Conservation (phyloP, 306 rosid genomes). For the Argentina anserina region DNA sequence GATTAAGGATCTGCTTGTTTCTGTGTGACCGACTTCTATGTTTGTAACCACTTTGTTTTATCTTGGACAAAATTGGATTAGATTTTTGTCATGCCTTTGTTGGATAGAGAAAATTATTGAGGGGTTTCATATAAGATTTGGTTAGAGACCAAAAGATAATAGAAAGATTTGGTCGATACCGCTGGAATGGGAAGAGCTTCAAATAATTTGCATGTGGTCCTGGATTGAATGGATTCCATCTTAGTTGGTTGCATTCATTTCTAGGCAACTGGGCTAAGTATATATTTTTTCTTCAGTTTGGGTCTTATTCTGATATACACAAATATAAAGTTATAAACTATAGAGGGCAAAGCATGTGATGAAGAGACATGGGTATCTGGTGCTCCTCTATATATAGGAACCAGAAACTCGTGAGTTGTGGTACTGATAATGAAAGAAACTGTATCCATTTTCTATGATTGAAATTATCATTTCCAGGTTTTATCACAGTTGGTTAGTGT, state of each 20-base stretch:
- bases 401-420: neutral
- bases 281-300: neutral
- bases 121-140: neutral
- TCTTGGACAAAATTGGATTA: neutral
- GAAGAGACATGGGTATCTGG: neutral
- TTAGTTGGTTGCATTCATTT: neutral
- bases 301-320: neutral
- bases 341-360: neutral
- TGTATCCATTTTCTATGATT: neutral
- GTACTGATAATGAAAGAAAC: neutral
- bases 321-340: too few species aligned
- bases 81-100: neutral
- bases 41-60: neutral
- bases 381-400: neutral
- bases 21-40: neutral
- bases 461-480: neutral
- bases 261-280: too few species aligned
- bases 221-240: neutral
- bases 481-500: neutral
- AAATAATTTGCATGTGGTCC: constrained; percentile 15
- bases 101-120: neutral
- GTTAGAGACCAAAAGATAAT: neutral
- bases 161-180: neutral
- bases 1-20: constrained; percentile 1
- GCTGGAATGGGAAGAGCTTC: neutral